Base-by-base conservation (phyloP, 495 filamentous ascomycete species). In the Aspergillus biplanus region DNA sequence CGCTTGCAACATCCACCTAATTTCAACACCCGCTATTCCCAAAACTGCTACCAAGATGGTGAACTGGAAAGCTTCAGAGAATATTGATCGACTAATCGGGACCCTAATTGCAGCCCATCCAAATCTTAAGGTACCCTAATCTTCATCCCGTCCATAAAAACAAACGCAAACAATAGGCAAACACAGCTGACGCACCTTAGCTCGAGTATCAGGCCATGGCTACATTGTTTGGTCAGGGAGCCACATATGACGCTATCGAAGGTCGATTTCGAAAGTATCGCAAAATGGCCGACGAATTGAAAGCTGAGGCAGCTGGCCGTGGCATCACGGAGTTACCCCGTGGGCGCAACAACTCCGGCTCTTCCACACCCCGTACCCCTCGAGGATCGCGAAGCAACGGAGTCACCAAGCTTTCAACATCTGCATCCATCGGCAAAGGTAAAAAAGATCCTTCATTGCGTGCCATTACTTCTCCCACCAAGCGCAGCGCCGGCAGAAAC, bases 41-140 rank as follows among this genome's bases (percentile, higher is more conserved):
- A 54, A 7, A 54, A 33, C n/a, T 16, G 6, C 56, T 7, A 12
- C 18, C 62, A 73, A 61, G n/a, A 79, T 80, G 77, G 69, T 79
- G 2, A 75, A 80, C 48, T 80, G 77, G 77, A 78, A 74, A 50
- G 56, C 52, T 0, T 9, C 63, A 0, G 70, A 74, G 5, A 64
- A 70, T 8, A 69, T 60, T 31, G 64, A 74, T 15, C 74, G 77
- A 16, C 63, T 80, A 0, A 13, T 80, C 4, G 74, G 68, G 6
- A 62, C 72, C 6, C 53, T 77, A 7, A 62, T 78, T 5, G 77
- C 74, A 6, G 72, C 71, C 5, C 67, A 74, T 33, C 65, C 70
- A 2, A 13, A 11, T 1, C 49, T 68, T 1, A 73, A 67, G 57
- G 68, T 73, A 64, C 49, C 33, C 13, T 33, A 39, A 52, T n/a